Evolutionary conservation across 768 basidiomycete genomes (phyloP).

Genomic region (Boletus patriciae): DNA sequence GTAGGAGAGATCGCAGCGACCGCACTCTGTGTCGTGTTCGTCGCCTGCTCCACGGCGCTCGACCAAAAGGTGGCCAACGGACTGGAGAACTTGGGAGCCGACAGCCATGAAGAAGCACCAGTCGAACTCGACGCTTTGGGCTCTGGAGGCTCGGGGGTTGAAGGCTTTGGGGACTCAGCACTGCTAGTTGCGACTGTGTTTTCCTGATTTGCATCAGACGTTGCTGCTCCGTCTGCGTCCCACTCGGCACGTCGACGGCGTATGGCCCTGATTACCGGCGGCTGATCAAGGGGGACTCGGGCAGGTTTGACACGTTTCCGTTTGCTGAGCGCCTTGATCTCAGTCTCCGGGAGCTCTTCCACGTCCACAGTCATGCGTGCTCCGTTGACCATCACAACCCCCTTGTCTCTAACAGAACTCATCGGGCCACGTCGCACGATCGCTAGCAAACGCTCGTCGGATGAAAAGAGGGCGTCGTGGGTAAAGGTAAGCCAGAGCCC

Average conservation of each 20-base stretch:
- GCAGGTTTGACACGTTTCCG: slow-evolving; percentile 84
- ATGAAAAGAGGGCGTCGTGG: slow-evolving; percentile 77
- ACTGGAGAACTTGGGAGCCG: slow-evolving; percentile 66
- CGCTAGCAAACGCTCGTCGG: slow-evolving; percentile 71
- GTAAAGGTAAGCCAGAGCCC: slow-evolving; percentile 93
- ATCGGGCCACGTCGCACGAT: slow-evolving; percentile 73
- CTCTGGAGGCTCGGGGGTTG: slow-evolving; percentile 26
- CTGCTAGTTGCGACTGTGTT: slow-evolving; percentile 11
- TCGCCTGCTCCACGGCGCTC: slow-evolving; percentile 73
- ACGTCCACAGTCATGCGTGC: slow-evolving; percentile 80
- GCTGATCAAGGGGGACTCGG: slow-evolving; percentile 91
- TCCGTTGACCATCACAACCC: slow-evolving; percentile 87
- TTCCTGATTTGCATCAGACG: slow-evolving; percentile 18
- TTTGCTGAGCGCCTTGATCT: slow-evolving; percentile 79
- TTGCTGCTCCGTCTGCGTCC: slow-evolving; percentile 51
- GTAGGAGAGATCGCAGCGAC: slow-evolving; percentile 74
- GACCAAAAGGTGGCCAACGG: slow-evolving; percentile 71
- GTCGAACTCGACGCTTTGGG: slow-evolving; percentile 9
- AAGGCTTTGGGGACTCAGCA: slow-evolving; percentile 19
- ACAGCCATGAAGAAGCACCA: slow-evolving; percentile 45
- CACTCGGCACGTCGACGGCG: slow-evolving; percentile 71
- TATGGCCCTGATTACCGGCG: slow-evolving; percentile 73
- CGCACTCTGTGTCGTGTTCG: slow-evolving; percentile 71
- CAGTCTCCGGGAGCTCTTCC: slow-evolving; percentile 83
- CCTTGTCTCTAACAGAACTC: slow-evolving; percentile 67